Percentiles rank a stretch among this genome's conserved stretches.
Evolutionary conservation across 2,329 filamentous ascomycete species (phyloP).

Genomic region (Alternaria sp.): DNA sequence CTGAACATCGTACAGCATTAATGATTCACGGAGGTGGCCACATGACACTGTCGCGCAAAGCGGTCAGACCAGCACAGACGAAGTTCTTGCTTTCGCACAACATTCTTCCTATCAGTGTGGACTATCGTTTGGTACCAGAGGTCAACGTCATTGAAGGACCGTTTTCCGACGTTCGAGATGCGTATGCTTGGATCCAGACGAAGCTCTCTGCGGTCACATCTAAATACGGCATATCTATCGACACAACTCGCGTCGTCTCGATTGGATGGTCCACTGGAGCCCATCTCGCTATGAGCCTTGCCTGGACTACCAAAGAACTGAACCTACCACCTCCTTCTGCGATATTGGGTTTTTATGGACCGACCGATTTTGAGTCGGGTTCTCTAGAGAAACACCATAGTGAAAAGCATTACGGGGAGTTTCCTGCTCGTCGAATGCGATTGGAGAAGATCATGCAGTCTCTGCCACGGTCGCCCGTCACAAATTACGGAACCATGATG

Average conservation of each 20-base stretch:
- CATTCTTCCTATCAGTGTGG: conserved; percentile 59
- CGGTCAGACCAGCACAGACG: conserved; percentile 51
- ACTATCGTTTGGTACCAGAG: conserved; percentile 62
- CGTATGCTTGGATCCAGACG: conserved; percentile 12
- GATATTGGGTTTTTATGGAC: conserved; percentile 8
- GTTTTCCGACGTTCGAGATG: conserved; percentile 56
- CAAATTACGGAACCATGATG: conserved; percentile 11
- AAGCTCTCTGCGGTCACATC: conserved; percentile 2
- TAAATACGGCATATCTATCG: conserved; percentile 7
- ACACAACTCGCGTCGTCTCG: conserved; percentile 2
- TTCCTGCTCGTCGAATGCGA: conserved; percentile 10
- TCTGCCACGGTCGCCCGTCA: conserved; percentile 1
- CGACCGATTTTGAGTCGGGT: conserved; percentile 10
- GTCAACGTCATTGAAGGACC: conserved; percentile 57
- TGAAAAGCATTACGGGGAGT: conserved; percentile 1
- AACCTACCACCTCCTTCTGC: conserved; percentile 5
- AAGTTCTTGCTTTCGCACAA: conserved; percentile 49
- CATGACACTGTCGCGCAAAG: conserved; percentile 51
- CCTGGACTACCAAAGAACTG: conserved; percentile 7
- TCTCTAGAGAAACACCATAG: conserved; percentile 4
- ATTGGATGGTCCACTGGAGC: conserved; percentile 10
- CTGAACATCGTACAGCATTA: conserved; percentile 41
- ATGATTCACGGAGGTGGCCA: conserved; percentile 59
- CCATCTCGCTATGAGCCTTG: conserved; percentile 13
- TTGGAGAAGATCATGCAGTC: conserved; percentile 12